Evolutionary conservation across 768 basidiomycete species (phyloP).

Genomic region (Rhodotorula diobovata): DNA sequence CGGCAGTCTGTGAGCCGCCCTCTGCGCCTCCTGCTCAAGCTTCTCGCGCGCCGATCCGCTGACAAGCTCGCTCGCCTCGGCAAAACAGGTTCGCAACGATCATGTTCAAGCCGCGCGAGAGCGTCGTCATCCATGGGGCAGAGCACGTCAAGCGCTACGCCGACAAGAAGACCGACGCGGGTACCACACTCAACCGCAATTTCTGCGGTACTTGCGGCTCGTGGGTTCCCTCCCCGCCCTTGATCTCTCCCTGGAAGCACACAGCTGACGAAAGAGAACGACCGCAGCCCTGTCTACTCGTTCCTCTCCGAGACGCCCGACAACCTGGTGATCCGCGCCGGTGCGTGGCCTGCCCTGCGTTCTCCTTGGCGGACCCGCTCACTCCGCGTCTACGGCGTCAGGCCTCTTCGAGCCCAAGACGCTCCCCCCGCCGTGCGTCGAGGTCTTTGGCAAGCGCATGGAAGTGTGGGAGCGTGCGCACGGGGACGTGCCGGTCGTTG

Average conservation of each 20-base stretch:
- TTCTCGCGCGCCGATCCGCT: not conserved
- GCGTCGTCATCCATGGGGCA: not conserved
- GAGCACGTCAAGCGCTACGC: not conserved
- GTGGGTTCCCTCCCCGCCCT: not conserved
- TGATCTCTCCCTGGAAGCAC: too few relatives aligned
- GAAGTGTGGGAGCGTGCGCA: slow-evolving; percentile 7
- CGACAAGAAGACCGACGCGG: slow-evolving; percentile 11
- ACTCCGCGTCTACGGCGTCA: too few relatives aligned
- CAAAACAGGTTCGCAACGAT: too few relatives aligned
- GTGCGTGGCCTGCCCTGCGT: too few relatives aligned
- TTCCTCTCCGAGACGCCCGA: too few relatives aligned
- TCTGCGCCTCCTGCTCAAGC: too few relatives aligned
- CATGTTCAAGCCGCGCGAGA: not conserved
- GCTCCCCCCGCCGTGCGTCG: not conserved
- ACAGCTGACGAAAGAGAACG: too few relatives aligned
- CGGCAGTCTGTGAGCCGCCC: not conserved
- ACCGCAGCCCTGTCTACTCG: too few relatives aligned
- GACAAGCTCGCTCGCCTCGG: not conserved
- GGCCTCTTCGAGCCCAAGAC: slow-evolving; percentile 10
- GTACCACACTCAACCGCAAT: not conserved
- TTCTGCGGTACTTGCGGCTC: not conserved
- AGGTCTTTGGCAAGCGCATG: slow-evolving; percentile 13
- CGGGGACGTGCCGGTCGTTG: not conserved
- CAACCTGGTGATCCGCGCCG: too few relatives aligned
- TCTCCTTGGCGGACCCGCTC: too few relatives aligned